Evolutionary conservation across 1,284 basidiomycete genomes (phyloP).

Genomic region (Fomes fomentarius): DNA sequence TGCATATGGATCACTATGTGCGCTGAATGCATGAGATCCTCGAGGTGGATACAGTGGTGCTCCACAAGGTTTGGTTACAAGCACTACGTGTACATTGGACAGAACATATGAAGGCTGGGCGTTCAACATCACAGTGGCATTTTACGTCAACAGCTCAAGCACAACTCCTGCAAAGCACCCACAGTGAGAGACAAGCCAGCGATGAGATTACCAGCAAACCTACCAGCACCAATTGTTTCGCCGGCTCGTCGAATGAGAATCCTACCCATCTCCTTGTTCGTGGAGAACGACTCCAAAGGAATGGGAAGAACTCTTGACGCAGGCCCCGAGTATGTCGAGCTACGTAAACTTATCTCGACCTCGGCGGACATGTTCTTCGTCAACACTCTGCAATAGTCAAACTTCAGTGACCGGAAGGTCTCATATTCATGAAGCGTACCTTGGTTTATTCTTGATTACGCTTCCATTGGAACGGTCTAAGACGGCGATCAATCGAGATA

Average conservation of each 20-base stretch:
- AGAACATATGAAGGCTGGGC: too few species aligned
- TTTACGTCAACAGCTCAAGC: constrained; percentile 17
- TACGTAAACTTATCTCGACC: constrained; percentile 80
- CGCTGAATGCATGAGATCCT: too few species aligned
- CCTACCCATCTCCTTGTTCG: constrained; percentile 98
- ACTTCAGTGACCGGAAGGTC: background rate
- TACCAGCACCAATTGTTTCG: constrained; percentile 94
- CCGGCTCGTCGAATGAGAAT: constrained; percentile 87
- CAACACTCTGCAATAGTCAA: constrained; percentile 62
- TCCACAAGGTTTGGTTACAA: too few species aligned
- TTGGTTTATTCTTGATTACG: constrained; percentile 79
- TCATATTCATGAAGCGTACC: constrained; percentile 45
- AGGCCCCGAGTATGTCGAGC: constrained; percentile 52
- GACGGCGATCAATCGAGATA: constrained; percentile 78
- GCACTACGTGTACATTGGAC: too few species aligned
- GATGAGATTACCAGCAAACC: constrained; percentile 20
- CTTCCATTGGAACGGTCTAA: constrained; percentile 81
- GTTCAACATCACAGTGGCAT: too few species aligned
- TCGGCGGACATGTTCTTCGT: constrained; percentile 84
- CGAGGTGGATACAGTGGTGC: too few species aligned
- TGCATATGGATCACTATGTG: too few species aligned
- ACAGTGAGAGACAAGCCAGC: background rate
- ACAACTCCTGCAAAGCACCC: constrained; percentile 18
- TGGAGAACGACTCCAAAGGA: constrained; percentile 84
- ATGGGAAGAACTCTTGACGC: constrained; percentile 58